Conservation (phyloP, 2,329 filamentous ascomycete species). For the Curvularia verruculosa region DNA sequence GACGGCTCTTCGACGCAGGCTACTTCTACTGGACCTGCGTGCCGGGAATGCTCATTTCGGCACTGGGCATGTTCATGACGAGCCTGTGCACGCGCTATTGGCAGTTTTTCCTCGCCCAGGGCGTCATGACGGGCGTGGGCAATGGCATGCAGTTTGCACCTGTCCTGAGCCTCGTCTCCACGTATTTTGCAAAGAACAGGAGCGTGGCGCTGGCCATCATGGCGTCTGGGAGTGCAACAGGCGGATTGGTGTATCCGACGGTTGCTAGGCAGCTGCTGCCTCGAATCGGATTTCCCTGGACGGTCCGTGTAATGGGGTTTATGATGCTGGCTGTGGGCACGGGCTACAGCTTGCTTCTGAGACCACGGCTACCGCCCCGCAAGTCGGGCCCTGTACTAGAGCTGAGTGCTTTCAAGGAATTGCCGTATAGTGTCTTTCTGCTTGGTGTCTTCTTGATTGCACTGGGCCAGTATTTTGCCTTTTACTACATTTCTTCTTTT, state of each 20-base stretch:
- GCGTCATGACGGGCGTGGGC: constrained; percentile 42
- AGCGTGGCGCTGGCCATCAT: constrained; percentile 65
- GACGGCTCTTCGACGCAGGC: constrained; percentile 59
- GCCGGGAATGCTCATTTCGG: constrained; percentile 52
- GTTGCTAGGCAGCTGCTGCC: constrained; percentile 62
- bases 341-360: constrained; percentile 48
- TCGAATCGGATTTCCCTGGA: constrained; percentile 68
- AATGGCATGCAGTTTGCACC: constrained; percentile 47
- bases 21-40: constrained; percentile 55
- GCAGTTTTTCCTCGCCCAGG: constrained; percentile 53
- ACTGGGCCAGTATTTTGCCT: constrained; percentile 51
- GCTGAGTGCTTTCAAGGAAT: constrained; percentile 50
- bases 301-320: constrained; percentile 66
- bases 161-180: constrained; percentile 45
- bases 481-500: constrained; percentile 54
- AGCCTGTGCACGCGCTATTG: constrained; percentile 57
- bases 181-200: constrained; percentile 66
- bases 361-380: constrained; percentile 52
- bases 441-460: constrained; percentile 43
- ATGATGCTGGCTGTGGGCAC: constrained; percentile 58
- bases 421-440: constrained; percentile 49
- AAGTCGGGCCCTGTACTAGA: constrained; percentile 53
- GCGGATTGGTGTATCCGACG: constrained; percentile 68
- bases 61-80: constrained; percentile 60
- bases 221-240: constrained; percentile 65